Evolutionary conservation across 192 early-diverging fungal genomes (phyloP).

Genomic region (Dissophora globulifera): DNA sequence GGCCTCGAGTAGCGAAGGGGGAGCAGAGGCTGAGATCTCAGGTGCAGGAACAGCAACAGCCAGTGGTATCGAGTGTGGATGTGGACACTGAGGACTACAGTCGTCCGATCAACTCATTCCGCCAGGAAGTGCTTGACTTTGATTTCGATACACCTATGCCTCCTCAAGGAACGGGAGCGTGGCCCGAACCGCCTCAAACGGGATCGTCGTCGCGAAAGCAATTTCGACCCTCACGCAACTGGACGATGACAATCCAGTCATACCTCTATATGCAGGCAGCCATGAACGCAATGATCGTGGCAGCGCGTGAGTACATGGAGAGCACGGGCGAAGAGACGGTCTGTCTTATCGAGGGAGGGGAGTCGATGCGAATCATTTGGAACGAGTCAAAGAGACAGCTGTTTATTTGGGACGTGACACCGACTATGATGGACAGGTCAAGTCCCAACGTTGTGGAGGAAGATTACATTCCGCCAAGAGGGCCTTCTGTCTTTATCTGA

Average conservation of each 20-base stretch:
- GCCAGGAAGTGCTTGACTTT: no score
- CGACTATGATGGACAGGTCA: conserved; percentile 19
- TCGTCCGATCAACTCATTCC: no score
- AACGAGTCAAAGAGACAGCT: conserved; percentile 20
- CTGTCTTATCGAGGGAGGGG: not conserved
- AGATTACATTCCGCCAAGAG: no score
- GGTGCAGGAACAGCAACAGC: no score
- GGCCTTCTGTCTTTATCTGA: no score
- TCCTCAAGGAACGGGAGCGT: no score
- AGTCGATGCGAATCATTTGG: conserved; percentile 11
- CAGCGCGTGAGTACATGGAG: conserved; percentile 10
- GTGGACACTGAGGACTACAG: no score
- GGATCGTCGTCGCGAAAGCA: no score
- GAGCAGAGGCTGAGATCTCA: no score
- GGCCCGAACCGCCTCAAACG: no score
- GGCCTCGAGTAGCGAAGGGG: no score
- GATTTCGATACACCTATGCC: not conserved
- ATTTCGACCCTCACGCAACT: conserved; percentile 1
- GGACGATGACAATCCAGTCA: conserved; percentile 19
- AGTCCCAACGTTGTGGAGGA: conserved; percentile 10
- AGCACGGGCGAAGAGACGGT: not conserved
- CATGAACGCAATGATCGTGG: conserved; percentile 18
- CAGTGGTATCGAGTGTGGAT: no score
- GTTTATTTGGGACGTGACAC: conserved; percentile 21
- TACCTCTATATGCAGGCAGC: conserved; percentile 6